Evolutionary conservation across 2,329 filamentous ascomycete species (phyloP), one percentile per base, ranked within the genome.

Genomic region (Epichloe festucae): DNA sequence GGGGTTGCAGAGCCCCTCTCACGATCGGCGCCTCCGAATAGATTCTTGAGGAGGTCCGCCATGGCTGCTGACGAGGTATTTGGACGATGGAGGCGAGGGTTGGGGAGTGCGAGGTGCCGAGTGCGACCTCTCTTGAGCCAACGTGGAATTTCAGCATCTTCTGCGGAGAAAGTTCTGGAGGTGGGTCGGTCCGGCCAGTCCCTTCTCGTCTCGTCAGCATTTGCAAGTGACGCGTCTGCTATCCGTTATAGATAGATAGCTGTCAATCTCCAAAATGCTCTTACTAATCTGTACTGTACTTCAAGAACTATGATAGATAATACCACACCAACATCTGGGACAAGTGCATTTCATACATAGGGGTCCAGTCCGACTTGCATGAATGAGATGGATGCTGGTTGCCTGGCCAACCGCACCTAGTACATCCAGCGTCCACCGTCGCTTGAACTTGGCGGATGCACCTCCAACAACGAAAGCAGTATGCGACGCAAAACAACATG

Each of bases 21-120:
- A n/a, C 62, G 58, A 73, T 87, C 83, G 64, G 74, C 74, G 65
- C 78, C 82, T 63, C 84, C 84, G 60, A 89, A 79, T 62, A 88
- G 68, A 64, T 79, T 80, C 69, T 85, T 85, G 59, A 87, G 64
- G 58, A 85, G 68, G 61, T 76, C 72, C 59, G 76, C 76, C 77
- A 80, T 80, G 64, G 55, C 65, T 60, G 58, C 62, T 59, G 58
- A 58, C 58, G 57, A 56, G 50, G 40, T 5, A 14, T 42, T 27
- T 43, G 21, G 42, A 42, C 43, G 51, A 48, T 38, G 46, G 41
- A 51, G 47, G 46, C 45, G 46, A 51, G 50, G 50, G 53, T 48
- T 51, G 56, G 57, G 58, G 46, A 38, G 27, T 39, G 31, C 19
- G 50, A 40, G 15, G 40, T 36, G 48, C 40, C 21, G 45, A 36